These are phyloP conservation scores for Bruguiera gymnorhiza DNA, from an alignment of 345 rosid species.

Conservation along the genomic window DNA sequence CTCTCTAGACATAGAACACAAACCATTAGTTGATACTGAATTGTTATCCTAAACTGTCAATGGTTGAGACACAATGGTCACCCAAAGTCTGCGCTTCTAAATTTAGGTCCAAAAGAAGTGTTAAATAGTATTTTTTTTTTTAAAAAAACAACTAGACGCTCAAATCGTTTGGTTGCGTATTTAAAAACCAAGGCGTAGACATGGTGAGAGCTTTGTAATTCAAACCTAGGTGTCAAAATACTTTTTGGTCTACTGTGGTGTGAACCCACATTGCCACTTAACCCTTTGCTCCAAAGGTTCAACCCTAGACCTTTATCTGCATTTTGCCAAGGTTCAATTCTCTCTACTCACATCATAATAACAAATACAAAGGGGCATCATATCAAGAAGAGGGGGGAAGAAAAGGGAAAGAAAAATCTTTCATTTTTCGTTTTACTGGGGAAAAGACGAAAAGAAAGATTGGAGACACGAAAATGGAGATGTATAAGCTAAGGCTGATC, in stretches of 20 bases:
- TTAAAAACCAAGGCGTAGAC: not conserved
- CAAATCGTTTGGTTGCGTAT: not conserved
- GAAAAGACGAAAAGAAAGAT: too few species aligned
- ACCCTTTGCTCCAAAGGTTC: not conserved
- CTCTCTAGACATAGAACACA: not conserved
- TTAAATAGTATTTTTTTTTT: not conserved
- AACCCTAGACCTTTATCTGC: conserved; percentile 14
- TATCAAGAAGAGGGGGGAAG: not conserved
- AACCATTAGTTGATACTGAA: not conserved
- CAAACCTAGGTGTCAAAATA: conserved; percentile 6
- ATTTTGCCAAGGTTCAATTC: not conserved
- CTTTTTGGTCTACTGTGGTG: conserved; percentile 9
- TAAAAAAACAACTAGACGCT: not conserved
- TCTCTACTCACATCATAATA: too few species aligned
- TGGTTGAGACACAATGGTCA: not conserved
- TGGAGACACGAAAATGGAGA: conserved; percentile 1
- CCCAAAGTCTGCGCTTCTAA: not conserved
- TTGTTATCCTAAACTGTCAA: not conserved
- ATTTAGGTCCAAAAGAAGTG: not conserved
- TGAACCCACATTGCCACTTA: not conserved
- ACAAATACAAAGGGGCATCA: not conserved
- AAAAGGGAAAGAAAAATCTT: not conserved
- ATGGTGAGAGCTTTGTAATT: not conserved
- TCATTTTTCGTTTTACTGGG: not conserved
- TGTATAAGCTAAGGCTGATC: conserved; percentile 15